A percentile compares a stretch with the other conserved stretches of the same genome.
These are phyloP conservation scores for Claviceps pazoutovae DNA, from an alignment of 2,329 filamentous ascomycete genomes.

Conservation along the genomic window DNA sequence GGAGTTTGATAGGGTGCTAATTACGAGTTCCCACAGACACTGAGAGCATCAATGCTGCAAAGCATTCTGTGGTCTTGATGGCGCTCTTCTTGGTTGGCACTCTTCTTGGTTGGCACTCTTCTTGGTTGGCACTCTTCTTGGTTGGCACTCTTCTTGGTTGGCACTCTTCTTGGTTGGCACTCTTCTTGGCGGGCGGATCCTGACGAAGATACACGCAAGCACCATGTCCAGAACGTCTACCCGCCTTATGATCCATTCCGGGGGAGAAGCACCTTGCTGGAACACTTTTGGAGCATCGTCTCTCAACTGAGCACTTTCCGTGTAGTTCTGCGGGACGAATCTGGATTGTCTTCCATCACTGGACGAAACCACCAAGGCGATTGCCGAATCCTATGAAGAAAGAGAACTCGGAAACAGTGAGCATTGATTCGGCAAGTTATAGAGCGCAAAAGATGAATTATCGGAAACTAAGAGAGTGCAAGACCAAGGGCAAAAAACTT, in stretches of 20 bases:
- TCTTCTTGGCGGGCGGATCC: conserved; percentile 54
- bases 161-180: conserved; percentile 26
- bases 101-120: conserved; percentile 39
- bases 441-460: background rate
- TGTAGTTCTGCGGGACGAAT: background rate
- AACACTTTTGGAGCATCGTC: no score
- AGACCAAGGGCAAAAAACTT: background rate
- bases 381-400: background rate
- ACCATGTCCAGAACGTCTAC: background rate
- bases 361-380: background rate
- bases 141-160: conserved; percentile 45
- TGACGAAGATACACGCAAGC: no score
- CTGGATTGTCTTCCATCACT: background rate
- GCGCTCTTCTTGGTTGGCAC: conserved; percentile 33
- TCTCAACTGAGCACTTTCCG: no score
- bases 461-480: background rate
- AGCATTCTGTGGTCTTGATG: conserved; percentile 31
- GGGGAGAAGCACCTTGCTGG: background rate
- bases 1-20: conserved; percentile 82
- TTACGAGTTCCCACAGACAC: conserved; percentile 54
- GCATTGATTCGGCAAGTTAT: background rate
- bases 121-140: conserved; percentile 27
- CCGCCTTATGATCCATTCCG: background rate
- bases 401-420: background rate
- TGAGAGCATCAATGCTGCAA: conserved; percentile 17